Percentiles rank a stretch among this genome's conserved stretches.
Conservation (phyloP, 2,329 filamentous ascomycete genomes). For the Cordyceps militaris region DNA sequence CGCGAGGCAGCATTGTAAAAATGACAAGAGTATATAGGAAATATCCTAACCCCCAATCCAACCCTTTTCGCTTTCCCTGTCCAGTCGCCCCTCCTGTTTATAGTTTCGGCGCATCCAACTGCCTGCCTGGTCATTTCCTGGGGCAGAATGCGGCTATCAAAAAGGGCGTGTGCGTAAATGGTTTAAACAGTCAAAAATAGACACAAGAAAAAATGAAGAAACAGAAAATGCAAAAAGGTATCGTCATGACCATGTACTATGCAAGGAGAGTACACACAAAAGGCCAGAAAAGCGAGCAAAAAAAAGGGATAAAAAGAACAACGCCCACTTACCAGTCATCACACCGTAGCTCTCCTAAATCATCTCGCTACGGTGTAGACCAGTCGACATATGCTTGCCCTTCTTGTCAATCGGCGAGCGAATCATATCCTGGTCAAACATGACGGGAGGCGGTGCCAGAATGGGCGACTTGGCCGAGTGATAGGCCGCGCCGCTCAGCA, state of each 20-base stretch:
- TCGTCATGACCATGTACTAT: slow-evolving; percentile 5
- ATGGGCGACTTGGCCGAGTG: slow-evolving; percentile 3
- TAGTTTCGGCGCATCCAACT: neutral
- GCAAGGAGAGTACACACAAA: neutral
- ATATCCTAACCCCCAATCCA: slow-evolving; percentile 2
- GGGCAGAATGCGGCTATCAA: no score
- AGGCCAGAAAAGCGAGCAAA: no score
- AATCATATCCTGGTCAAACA: slow-evolving; percentile 31
- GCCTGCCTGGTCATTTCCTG: neutral
- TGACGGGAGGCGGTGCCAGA: slow-evolving; percentile 26
- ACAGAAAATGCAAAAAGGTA: neutral
- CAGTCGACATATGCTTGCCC: slow-evolving; percentile 40
- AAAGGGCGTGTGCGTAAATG: slow-evolving; percentile 7
- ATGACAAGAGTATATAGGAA: slow-evolving; percentile 10
- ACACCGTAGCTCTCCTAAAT: slow-evolving; percentile 31
- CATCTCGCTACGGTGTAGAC: slow-evolving; percentile 49
- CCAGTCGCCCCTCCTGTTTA: neutral
- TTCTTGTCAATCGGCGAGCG: slow-evolving; percentile 27
- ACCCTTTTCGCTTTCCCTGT: neutral
- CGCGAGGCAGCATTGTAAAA: slow-evolving; percentile 41
- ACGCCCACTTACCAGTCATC: neutral
- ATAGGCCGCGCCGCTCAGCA: slow-evolving; percentile 7
- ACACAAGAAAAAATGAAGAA: neutral
- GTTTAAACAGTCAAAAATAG: slow-evolving; percentile 11
- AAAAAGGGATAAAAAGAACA: neutral